Evolutionary conservation across 2,329 filamentous ascomycete genomes (phyloP).

Genomic region (Conoideocrella luteorostrata): DNA sequence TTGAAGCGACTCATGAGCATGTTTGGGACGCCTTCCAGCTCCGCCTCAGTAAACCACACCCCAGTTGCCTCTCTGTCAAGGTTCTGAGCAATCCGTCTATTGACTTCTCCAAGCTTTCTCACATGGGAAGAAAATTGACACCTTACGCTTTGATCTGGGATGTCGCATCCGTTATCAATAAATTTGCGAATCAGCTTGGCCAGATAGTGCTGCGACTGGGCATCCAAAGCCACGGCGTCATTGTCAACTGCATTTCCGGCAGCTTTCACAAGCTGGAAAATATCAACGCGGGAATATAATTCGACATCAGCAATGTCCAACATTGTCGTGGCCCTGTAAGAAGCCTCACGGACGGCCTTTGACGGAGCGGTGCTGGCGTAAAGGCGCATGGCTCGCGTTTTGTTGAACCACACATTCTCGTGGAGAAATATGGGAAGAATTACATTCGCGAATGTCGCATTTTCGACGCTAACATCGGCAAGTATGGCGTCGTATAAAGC

Average conservation of each 20-base stretch:
- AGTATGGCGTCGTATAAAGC: neutral
- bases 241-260: slow-evolving; percentile 37
- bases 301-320: slow-evolving; percentile 42
- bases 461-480: neutral
- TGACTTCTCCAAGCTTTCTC: slow-evolving; percentile 62
- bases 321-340: neutral
- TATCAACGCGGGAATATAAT: slow-evolving; percentile 66
- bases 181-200: slow-evolving; percentile 68
- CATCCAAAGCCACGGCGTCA: slow-evolving; percentile 37
- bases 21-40: slow-evolving; percentile 65
- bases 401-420: neutral
- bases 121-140: neutral
- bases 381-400: neutral
- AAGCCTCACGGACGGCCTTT: neutral
- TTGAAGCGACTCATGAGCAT: slow-evolving; percentile 57
- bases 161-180: slow-evolving; percentile 66
- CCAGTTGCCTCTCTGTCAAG: slow-evolving; percentile 69
- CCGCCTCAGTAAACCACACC: slow-evolving; percentile 61
- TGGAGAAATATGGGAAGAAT: neutral
- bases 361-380: neutral
- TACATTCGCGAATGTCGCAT: neutral
- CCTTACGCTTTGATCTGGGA: slow-evolving; percentile 53
- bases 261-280: slow-evolving; percentile 55
- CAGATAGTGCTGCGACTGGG: slow-evolving; percentile 59
- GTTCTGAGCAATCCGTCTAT: slow-evolving; percentile 66